Evolutionary conservation across 2,329 filamentous ascomycete species (phyloP), one percentile per base, ranked within the genome.

Genomic region (Waltergamsia citrina): DNA sequence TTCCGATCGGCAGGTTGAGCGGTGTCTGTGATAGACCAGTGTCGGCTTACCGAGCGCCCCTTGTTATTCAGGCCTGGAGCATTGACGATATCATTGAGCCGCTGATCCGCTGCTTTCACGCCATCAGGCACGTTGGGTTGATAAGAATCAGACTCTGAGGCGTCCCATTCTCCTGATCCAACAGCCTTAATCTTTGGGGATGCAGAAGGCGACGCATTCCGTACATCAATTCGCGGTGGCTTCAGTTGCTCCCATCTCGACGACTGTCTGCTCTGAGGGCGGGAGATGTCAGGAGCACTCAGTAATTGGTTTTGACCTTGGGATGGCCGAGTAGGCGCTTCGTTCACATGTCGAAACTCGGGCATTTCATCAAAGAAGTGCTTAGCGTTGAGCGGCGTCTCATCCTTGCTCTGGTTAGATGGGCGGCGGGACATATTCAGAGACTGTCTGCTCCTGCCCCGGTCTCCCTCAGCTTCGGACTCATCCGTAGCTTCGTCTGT

Each of bases 311-410:
- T 18, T 10, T 12, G 25, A 15, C 14, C 19, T n/a, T 21, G 23
- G 15, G 22, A 23, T 2, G 41, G 33, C 14, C 41, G 41, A 10
- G 37, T 37, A 20, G 47, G 41, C 19, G 38, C 40, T 19, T 57
- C 54, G 6, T 52, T 41, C 10, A 59, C 41, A 14, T 57, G 52
- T 16, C 63, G 57, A 44, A 74, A 71, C 2, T 63, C 54, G 2
- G 71, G 66, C 62, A 73, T 69, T 2, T 62, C 44, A 31, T 72
- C 67, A n/a, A 71, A 51, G 42, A 68, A 69, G 35, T 65, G 59
- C 38, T 62, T 69, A 6, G 50, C 48, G 6, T 53, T 51, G 7
- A 51, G 53, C 25, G 46, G 50, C n/a, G 38, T 39, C 21, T 48
- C 48, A 6, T 51, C 46, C 15, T 54, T 51, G 14, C 49, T 46